Conservation (phyloP, 495 filamentous ascomycete genomes). For the Penicillium nucicola region DNA sequence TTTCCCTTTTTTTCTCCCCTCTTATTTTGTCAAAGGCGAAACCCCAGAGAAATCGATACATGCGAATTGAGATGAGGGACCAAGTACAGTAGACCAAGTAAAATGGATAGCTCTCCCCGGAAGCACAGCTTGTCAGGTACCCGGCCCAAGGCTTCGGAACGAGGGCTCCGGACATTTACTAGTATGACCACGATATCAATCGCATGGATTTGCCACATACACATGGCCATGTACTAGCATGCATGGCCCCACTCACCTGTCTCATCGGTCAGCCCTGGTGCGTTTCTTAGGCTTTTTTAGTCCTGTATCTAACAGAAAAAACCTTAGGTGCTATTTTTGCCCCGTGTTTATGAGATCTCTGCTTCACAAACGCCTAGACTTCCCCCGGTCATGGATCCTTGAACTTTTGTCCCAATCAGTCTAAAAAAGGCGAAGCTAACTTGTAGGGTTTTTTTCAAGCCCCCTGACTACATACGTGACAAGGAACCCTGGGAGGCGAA, state of each 20-base stretch:
- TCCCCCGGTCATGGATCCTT: slow-evolving; percentile 1
- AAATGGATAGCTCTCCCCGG: background rate
- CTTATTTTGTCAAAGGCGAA: background rate
- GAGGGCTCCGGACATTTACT: background rate
- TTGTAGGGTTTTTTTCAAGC: background rate
- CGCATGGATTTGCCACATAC: slow-evolving; percentile 17
- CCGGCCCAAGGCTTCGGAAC: background rate
- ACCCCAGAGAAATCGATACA: background rate
- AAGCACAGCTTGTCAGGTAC: background rate
- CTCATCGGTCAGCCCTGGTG: slow-evolving; percentile 12
- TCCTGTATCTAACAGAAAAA: slow-evolving; percentile 4
- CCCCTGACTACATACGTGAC: background rate
- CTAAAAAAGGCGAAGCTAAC: slow-evolving; percentile 18
- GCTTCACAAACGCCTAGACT: slow-evolving; percentile 3
- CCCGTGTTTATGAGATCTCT: slow-evolving; percentile 1
- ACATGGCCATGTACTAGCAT: slow-evolving; percentile 15
- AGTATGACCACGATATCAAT: slow-evolving; percentile 14
- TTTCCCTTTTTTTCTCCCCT: background rate
- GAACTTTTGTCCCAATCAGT: slow-evolving; percentile 3
- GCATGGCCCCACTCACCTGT: slow-evolving; percentile 16
- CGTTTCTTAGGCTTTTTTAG: slow-evolving; percentile 9
- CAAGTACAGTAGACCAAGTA: background rate
- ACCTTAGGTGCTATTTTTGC: slow-evolving; percentile 24
- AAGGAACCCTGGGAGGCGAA: slow-evolving; percentile 8
- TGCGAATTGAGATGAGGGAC: background rate